These are phyloP conservation scores for Kuraishia cidri DNA, from an alignment of 805 yeast species.

Conservation along the genomic window DNA sequence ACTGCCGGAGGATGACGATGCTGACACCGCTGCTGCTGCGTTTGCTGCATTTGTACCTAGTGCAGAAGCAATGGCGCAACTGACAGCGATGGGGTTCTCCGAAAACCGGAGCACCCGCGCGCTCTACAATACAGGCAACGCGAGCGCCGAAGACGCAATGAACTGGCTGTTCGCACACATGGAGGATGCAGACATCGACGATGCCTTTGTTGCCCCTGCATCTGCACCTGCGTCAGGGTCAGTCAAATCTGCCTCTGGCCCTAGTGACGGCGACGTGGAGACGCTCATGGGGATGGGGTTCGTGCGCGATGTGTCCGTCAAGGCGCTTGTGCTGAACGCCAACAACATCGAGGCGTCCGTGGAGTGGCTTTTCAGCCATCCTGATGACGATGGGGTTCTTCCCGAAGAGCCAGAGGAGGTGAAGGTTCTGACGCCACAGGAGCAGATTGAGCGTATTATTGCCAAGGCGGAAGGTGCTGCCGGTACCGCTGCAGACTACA, in stretches of 20 bases:
- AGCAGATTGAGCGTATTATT: conserved; percentile 4
- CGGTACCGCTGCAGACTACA: conserved; percentile 24
- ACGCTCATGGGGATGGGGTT: conserved; percentile 75
- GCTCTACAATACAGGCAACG: conserved; percentile 63
- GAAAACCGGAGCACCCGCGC: conserved; percentile 58
- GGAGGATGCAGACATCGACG: conserved; percentile 78
- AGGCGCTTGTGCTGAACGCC: conserved; percentile 55
- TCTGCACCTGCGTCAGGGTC: conserved; percentile 3
- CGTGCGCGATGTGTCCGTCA: conserved; percentile 48
- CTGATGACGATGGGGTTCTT: conserved; percentile 66
- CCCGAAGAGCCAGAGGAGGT: not conserved
- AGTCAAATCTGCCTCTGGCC: no score
- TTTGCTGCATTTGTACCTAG: conserved; percentile 40
- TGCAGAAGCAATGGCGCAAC: conserved; percentile 38
- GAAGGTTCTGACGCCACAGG: not conserved
- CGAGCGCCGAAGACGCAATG: conserved; percentile 62
- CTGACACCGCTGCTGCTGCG: conserved; percentile 8
- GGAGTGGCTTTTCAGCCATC: conserved; percentile 84
- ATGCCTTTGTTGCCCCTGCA: conserved; percentile 33
- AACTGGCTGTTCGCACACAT: conserved; percentile 85
- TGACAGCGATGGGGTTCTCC: conserved; percentile 85
- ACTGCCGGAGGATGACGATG: conserved; percentile 26
- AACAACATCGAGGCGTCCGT: conserved; percentile 70
- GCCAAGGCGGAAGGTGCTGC: conserved; percentile 4
- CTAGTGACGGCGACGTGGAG: conserved; percentile 30